phyloP scores from a whole-genome alignment of 2,329 filamentous ascomycete species.

The Colletotrichum eleusines region DNA sequence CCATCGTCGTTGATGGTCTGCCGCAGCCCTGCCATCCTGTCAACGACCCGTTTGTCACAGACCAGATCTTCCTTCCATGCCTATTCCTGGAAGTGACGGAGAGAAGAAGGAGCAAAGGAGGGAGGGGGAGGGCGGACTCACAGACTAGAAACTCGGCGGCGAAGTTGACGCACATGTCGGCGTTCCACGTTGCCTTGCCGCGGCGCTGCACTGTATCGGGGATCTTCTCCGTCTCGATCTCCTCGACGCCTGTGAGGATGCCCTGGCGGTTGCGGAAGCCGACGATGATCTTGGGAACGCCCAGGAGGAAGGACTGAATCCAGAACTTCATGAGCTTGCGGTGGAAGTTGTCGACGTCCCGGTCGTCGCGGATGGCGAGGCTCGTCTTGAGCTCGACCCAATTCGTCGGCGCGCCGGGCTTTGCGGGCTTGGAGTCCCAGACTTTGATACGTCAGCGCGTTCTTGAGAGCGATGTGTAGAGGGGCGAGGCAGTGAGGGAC shows the following conservation, averaged over 20 bases:
- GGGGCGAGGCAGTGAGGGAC: constrained; percentile 1
- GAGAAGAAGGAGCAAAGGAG: too few relatives aligned
- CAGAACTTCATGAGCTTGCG: constrained; percentile 95
- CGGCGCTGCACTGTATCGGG: constrained; percentile 78
- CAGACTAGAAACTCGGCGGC: constrained; percentile 81
- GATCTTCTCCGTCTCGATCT: constrained; percentile 83
- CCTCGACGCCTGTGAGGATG: constrained; percentile 77
- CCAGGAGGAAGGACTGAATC: constrained; percentile 95
- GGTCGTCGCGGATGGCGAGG: constrained; percentile 75
- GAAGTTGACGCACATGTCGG: constrained; percentile 94
- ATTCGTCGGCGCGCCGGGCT: constrained; percentile 76
- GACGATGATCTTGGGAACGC: constrained; percentile 91
- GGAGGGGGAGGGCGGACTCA: constrained; percentile 57
- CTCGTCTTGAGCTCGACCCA: constrained; percentile 97
- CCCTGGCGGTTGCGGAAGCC: constrained; percentile 85
- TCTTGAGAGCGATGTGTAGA: neutral
- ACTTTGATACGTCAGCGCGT: constrained; percentile 57
- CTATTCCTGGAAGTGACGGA: neutral
- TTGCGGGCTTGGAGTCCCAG: constrained; percentile 83
- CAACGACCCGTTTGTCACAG: neutral
- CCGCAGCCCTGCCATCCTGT: constrained; percentile 66
- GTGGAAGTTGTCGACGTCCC: constrained; percentile 82
- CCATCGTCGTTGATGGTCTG: constrained; percentile 75
- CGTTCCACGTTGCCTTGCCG: constrained; percentile 83
- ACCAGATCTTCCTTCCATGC: neutral